Base-by-base conservation (phyloP, 257 asterid genomes). In the Fraxinus cuspidata region DNA sequence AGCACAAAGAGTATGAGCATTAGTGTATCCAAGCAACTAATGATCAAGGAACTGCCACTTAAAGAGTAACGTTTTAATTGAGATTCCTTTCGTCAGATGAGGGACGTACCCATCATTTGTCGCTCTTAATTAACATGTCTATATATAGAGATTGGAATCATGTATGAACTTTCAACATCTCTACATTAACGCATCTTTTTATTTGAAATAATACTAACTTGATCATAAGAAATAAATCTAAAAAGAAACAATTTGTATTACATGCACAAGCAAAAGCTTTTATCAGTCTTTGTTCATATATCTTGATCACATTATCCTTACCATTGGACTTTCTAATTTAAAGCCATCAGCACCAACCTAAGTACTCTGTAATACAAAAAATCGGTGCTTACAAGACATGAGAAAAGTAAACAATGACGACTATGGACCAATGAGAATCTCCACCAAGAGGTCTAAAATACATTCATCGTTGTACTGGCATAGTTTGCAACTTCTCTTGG, bases 211-310 rank as follows among this genome's bases (percentile, higher is more conserved):
- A 42, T 0, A 11, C 18, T 42, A 18, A 42, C 51, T 12, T 12
- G 63, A 51, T 18, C 23, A 51, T 51, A 51, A 51, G 25, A 51
- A 49, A 49, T 16, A 49, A 56, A 58, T 6, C 68, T 29, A 3
- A 42, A 47, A 38, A 67, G n/a, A 31, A 16, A 63, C 79, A 60
- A 32, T 71, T 37, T 25, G 70, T 75, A 71, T 47, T 60, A 80
- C 80, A 69, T 63, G 27, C 60, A 79, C 35, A 37, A 42, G 28
- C 60, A 74, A 80, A 75, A 80, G 58, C 70, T 23, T 44, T 66
- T 31, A 23, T 60, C 73, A 47, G 2, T 51, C 7, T 49, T 3
- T 35, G 29, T 32, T 63, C 27, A 74, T 21, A 63, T 23, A 60
- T 23, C 28, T 56, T 5, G 25, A 56, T 56, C 27, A 29, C 34